phyloP scores from a whole-genome alignment of 345 rosid genomes.

The Eucalyptus curtisii region DNA sequence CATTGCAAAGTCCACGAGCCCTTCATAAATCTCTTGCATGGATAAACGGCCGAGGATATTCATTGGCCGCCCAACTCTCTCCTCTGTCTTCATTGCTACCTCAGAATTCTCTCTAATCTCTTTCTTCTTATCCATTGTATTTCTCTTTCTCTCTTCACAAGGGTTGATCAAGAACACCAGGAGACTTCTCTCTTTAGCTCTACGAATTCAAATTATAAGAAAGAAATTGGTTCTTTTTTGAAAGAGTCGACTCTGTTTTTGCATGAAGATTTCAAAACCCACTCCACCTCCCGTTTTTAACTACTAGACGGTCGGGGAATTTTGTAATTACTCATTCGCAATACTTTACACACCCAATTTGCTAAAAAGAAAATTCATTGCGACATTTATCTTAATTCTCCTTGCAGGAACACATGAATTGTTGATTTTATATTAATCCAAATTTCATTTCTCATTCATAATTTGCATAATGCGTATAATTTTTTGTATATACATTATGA shows the following conservation, averaged over 20 bases:
- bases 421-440: background rate
- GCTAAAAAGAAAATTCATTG: too few species aligned
- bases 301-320: fast-evolving
- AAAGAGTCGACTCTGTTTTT: background rate
- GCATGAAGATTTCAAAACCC: background rate
- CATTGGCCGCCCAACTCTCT: background rate
- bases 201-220: background rate
- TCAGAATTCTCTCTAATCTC: background rate
- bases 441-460: background rate
- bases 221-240: background rate
- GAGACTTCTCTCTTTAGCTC: background rate
- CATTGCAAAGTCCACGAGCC: too few species aligned
- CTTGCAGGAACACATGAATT: background rate
- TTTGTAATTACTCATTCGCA: too few species aligned
- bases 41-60: too few species aligned
- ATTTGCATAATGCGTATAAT: background rate
- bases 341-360: too few species aligned
- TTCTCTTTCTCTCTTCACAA: background rate
- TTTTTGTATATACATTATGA: background rate
- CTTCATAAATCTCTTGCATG: too few species aligned
- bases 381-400: too few species aligned
- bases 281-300: fast-evolving
- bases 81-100: background rate
- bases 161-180: background rate
- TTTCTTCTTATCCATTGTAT: background rate